These are phyloP conservation scores for Paramecium tetraurelia DNA, from an alignment of 73 alveolate genomes.

Conservation along the genomic window DNA sequence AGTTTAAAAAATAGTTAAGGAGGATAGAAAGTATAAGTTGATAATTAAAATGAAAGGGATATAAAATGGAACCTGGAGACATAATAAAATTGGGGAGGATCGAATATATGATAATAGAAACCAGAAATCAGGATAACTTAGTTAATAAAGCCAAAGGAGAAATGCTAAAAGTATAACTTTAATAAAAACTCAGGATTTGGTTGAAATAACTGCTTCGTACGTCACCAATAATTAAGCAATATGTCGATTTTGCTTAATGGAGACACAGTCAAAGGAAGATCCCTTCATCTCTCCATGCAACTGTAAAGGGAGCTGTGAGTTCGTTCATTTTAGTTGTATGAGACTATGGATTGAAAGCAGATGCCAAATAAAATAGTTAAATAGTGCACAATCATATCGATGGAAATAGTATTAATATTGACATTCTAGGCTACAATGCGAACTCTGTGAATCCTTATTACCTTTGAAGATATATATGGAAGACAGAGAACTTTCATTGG, in stretches of 20 bases:
- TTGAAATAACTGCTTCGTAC: background rate
- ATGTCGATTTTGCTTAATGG: slow-evolving; percentile 64
- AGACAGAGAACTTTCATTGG: background rate
- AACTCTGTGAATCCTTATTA: slow-evolving; percentile 43
- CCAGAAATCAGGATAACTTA: background rate
- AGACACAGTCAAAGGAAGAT: slow-evolving; percentile 28
- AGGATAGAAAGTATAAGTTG: background rate
- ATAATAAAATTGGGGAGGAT: slow-evolving; percentile 60
- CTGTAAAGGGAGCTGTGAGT: slow-evolving; percentile 65
- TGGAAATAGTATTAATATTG: slow-evolving; percentile 46
- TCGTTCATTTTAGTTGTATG: slow-evolving; percentile 62
- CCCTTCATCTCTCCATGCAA: slow-evolving; percentile 67
- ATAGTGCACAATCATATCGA: slow-evolving; percentile 28
- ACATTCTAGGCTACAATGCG: slow-evolving; percentile 33
- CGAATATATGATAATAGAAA: slow-evolving; percentile 52
- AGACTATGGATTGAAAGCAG: slow-evolving; percentile 65
- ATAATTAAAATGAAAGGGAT: slow-evolving; percentile 28
- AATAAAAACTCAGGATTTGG: background rate
- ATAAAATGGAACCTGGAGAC: slow-evolving; percentile 55
- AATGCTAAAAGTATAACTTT: background rate
- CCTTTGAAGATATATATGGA: slow-evolving; percentile 45
- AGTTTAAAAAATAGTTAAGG: slow-evolving; percentile 16
- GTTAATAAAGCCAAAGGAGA: background rate
- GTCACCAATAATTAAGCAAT: background rate
- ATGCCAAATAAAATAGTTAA: background rate